phyloP scores from a whole-genome alignment of 148 eudicot genomes.

The Diospyros kaki region DNA sequence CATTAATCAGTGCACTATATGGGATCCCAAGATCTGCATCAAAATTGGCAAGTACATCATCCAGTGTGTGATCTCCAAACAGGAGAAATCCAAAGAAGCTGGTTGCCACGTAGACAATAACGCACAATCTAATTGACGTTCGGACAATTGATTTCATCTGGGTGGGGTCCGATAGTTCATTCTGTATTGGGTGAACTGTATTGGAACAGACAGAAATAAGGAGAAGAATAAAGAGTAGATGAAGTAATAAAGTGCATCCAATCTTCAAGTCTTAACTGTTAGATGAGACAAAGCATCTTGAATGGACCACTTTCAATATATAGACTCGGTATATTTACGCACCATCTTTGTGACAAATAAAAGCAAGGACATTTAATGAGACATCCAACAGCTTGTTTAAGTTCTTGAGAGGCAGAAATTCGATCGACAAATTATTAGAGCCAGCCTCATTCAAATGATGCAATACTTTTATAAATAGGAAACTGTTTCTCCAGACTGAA shows the following conservation, averaged over 20 bases:
- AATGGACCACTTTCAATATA: background rate
- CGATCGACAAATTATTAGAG: background rate
- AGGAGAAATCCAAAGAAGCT: conserved; percentile 79
- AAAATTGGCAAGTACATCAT: conserved; percentile 83
- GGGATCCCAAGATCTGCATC: conserved; percentile 79
- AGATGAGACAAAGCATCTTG: background rate
- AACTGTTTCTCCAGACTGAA: background rate
- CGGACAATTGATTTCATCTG: conserved; percentile 67
- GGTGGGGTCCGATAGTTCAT: conserved; percentile 62
- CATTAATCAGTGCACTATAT: conserved; percentile 63
- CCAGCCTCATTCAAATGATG: background rate
- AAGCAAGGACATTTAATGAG: conserved; percentile 3
- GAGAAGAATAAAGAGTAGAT: background rate
- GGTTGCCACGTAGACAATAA: conserved; percentile 59
- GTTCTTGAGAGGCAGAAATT: background rate
- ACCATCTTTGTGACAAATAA: background rate
- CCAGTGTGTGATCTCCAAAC: conserved; percentile 62
- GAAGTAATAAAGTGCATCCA: background rate
- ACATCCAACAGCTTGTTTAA: background rate
- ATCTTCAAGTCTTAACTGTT: background rate
- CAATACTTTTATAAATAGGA: background rate
- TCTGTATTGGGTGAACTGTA: conserved; percentile 83
- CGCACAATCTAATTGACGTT: conserved; percentile 55
- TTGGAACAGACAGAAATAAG: background rate
- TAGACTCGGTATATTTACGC: background rate